Evolutionary conservation across 2,329 filamentous ascomycete genomes (phyloP), one percentile per base, ranked within the genome.

Genomic region (Epichloe brachyelytri): DNA sequence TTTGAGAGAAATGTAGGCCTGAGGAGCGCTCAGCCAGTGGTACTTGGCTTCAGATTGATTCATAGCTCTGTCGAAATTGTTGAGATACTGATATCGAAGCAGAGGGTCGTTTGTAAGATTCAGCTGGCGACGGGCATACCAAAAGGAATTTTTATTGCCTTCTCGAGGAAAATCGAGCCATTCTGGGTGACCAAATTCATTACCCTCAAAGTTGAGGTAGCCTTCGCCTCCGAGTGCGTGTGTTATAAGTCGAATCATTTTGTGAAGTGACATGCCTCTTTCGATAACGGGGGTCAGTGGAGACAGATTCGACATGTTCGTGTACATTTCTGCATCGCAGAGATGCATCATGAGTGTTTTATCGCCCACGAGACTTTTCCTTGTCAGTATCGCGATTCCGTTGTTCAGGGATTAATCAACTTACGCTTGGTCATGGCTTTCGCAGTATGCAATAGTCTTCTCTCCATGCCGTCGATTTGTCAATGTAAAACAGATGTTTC

Each of bases 281-380:
- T 94, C 85, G 64, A 98, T 95, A 56, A 88, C 76, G 0, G 88
- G 81, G 0, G 93, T 98, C 57, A 95, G 73, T n/a, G 86, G 82
- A 0, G 85, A 83, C 22, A 97, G 70, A 0, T 73, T 77, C 0
- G 93, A 97, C 93, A 98, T 98, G 73, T 98, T 84, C 26, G 91
- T 96, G 72, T 98, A 98, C 76, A 98, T 80, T 66, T 98, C 83
- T 17, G 91, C 90, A 66, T 98, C 93, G 66, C 90, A 96, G 46
- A 98, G 84, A 79, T 95, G 95, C 85, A 98, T 95, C 77, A 98
- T 88, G 44, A 98, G 74, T 0, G 88, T 86, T 71, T 98, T 98
- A 73, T 98, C 93, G 41, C 93, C 93, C 36, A 98, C 93, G 45
- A 98, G 79, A 3, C 88, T 94, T 59, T 40, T 5, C 19, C 41